phyloP scores from a whole-genome alignment of 2,329 filamentous ascomycete species.

The Colletotrichum shisoi region DNA sequence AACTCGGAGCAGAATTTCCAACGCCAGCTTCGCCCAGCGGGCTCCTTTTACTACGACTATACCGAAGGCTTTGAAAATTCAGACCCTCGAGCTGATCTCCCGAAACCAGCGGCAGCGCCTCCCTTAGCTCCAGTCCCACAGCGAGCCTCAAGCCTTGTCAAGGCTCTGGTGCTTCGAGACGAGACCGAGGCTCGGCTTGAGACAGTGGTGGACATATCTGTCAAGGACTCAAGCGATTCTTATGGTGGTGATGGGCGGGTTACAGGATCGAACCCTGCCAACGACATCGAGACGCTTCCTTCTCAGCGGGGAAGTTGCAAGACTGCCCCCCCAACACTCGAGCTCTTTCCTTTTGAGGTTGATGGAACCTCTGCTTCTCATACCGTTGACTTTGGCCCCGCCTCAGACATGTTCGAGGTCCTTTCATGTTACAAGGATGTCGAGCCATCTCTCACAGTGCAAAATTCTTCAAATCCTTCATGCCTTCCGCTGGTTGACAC shows the following conservation, averaged over 20 bases:
- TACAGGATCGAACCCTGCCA: not conserved
- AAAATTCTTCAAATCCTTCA: not conserved
- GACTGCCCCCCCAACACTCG: conserved; percentile 1
- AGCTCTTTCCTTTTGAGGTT: conserved; percentile 19
- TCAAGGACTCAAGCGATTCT: conserved; percentile 38
- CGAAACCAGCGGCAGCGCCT: conserved; percentile 22
- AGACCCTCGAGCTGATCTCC: conserved; percentile 27
- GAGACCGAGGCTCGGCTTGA: conserved; percentile 40
- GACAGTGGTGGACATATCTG: conserved; percentile 36
- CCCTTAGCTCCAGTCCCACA: conserved; percentile 48
- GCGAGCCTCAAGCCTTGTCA: conserved; percentile 42
- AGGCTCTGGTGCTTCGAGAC: conserved; percentile 44
- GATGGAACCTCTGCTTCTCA: conserved; percentile 6
- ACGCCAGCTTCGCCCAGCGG: conserved; percentile 44
- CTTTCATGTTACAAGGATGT: not conserved
- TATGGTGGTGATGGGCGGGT: conserved; percentile 21
- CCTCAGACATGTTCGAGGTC: not conserved
- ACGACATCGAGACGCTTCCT: conserved; percentile 10
- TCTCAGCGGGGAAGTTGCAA: not conserved
- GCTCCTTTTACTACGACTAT: conserved; percentile 62
- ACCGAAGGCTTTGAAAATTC: conserved; percentile 58
- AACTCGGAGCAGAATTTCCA: conserved; percentile 42
- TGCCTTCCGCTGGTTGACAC: not conserved
- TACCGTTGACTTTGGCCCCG: too few relatives aligned
- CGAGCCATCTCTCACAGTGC: too few relatives aligned